Base-by-base conservation (phyloP, 257 asterid genomes). In the Scutellaria minor region DNA sequence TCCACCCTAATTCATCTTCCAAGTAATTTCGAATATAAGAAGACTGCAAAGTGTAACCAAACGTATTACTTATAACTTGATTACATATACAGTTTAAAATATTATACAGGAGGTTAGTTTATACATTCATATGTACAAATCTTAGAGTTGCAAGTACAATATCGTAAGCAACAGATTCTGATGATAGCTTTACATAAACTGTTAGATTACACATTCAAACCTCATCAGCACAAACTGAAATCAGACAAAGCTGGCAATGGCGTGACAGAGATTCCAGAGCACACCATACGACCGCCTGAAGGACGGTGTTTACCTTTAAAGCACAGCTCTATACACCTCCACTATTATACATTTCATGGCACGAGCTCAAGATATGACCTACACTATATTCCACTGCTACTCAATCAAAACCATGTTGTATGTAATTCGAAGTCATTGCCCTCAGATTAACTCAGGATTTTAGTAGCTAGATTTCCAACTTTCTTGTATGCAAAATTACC, bases 301-400 rank as follows among this genome's bases (percentile, higher is more conserved):
- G 24, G 9, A 72, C 77, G 15, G 13, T 47, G 51, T 62, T 24
- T 73, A 73, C 77, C 74, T 77, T 61, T 37, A 20, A 71, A 22
- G 54, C 9, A 27, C 52, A 24, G 45, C 79, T 75, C 51, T 37
- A 52, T 57, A 22, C 6, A 42, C 48, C 51, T 53, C 15, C 7
- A 66, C 60, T 31, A 58, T 44, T 53, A 45, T 69, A 62, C 80
- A 51, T 27, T 47, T 58, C 46, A 41, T 59, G 50, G 35, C 56
- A 67, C 27, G 18, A 46, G 64, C 65, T 70, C 66, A 31, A 64
- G 11, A 5, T 52, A 59, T 13, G 54, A 37, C 58, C 40, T 35
- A 54, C 5, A 47, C 0, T 53, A 53, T 31, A 53, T 18, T 27
- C 39, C 18, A 60, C 75, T 44, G 67, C 73, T 15, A 20, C 52